A percentile compares a stretch with the other conserved stretches of the same genome.
Evolutionary conservation across 257 asterid genomes (phyloP).

Genomic region (Nicotiana tabacum): DNA sequence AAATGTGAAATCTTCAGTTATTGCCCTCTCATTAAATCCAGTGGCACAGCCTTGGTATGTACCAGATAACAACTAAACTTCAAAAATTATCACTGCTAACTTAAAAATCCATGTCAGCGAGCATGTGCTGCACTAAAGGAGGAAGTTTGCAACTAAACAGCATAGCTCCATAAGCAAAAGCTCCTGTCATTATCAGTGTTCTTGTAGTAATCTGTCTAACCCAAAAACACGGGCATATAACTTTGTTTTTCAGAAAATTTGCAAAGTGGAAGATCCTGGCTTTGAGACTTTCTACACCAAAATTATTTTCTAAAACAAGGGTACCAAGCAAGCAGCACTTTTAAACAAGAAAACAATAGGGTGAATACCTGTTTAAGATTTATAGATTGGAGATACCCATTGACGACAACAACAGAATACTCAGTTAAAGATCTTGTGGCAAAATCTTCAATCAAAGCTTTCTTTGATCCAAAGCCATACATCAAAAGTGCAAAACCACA

Average conservation of each 20-base stretch:
- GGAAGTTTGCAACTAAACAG: neutral
- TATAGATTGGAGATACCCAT: slow-evolving; percentile 82
- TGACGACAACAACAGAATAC: slow-evolving; percentile 70
- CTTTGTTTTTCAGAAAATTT: neutral
- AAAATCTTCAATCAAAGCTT: slow-evolving; percentile 72
- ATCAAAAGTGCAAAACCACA: slow-evolving; percentile 79
- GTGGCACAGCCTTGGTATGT: neutral
- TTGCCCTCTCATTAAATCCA: neutral
- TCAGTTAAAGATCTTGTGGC: slow-evolving; percentile 70
- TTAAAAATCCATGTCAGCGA: neutral
- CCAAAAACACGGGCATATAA: neutral
- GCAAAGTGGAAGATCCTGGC: neutral
- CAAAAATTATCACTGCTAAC: neutral
- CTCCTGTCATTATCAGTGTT: neutral
- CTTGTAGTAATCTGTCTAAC: neutral
- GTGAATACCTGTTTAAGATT: slow-evolving; percentile 71
- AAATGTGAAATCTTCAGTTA: neutral
- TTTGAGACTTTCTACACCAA: neutral
- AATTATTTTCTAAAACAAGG: neutral
- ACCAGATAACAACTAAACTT: neutral
- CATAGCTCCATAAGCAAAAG: neutral
- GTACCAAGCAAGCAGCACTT: neutral
- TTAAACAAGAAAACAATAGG: neutral
- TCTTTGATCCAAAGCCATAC: slow-evolving; percentile 96
- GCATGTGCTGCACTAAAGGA: neutral